These are phyloP conservation scores for Gaeumannomyces tritici DNA, from an alignment of 2,329 filamentous ascomycete genomes.

Conservation along the genomic window DNA sequence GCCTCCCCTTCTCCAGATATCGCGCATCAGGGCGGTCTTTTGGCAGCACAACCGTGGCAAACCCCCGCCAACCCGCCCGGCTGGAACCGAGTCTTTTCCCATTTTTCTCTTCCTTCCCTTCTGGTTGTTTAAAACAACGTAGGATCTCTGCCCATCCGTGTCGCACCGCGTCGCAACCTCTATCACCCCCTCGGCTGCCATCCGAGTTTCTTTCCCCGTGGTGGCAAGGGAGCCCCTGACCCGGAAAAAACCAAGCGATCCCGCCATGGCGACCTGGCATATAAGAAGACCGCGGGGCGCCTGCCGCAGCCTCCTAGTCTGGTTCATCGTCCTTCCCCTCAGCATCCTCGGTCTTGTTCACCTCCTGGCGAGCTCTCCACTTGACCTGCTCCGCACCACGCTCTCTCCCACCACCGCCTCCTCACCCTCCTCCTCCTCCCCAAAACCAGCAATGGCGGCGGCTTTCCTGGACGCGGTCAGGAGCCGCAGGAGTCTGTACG, in stretches of 20 bases:
- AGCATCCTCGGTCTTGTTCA: not conserved
- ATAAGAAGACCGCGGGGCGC: not conserved
- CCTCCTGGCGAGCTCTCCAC: not conserved
- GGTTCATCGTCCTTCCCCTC: not conserved
- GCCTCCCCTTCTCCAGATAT: not conserved
- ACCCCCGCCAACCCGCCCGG: not conserved
- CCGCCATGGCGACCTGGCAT: not conserved
- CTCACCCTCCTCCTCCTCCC: too few species aligned
- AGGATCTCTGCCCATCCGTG: not conserved
- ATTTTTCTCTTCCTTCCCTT: too few species aligned
- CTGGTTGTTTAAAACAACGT: not conserved
- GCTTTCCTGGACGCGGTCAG: not conserved
- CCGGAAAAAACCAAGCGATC: not conserved
- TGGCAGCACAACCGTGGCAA: not conserved
- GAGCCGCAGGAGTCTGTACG: not conserved
- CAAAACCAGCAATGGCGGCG: not conserved
- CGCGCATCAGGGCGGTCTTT: not conserved
- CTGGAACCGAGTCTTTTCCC: not conserved
- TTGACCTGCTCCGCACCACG: not conserved
- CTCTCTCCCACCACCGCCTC: too few species aligned
- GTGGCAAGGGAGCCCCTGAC: not conserved
- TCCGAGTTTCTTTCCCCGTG: not conserved
- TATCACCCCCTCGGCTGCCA: not conserved
- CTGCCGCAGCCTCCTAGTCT: not conserved
- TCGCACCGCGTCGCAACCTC: not conserved